phyloP scores from a whole-genome alignment of 2,329 filamentous ascomycete species.

The Penicillium sumatraense region DNA sequence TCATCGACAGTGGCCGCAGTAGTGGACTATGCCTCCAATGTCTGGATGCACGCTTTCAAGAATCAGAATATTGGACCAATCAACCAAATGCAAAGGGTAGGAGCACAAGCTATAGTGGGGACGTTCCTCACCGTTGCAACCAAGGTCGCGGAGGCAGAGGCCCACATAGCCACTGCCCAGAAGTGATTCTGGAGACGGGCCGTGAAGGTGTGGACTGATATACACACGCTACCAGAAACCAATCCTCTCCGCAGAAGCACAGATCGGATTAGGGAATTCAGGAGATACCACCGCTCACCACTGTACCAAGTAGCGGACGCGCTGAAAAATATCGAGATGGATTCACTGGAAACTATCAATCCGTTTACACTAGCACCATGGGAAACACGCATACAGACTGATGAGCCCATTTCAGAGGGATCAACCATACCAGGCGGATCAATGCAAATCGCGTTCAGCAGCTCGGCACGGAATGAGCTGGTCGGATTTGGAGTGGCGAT shows the following conservation, averaged over 20 bases:
- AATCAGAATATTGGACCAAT: conserved; percentile 21
- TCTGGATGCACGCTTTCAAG: conserved; percentile 27
- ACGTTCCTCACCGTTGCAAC: conserved; percentile 31
- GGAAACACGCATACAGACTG: not conserved
- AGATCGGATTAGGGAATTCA: not conserved
- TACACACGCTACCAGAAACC: not conserved
- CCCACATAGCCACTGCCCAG: conserved; percentile 15
- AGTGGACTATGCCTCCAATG: conserved; percentile 29
- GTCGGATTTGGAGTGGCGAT: conserved; percentile 28
- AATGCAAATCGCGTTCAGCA: conserved; percentile 24
- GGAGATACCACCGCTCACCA: not conserved
- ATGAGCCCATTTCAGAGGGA: not conserved
- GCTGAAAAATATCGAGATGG: not conserved
- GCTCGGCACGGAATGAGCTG: conserved; percentile 20
- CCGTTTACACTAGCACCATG: conserved; percentile 2
- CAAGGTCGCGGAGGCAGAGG: conserved; percentile 30
- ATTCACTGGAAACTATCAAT: not conserved
- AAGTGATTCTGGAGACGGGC: conserved; percentile 22
- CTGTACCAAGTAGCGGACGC: not conserved
- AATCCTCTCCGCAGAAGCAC: conserved; percentile 1
- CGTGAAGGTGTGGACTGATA: conserved; percentile 20
- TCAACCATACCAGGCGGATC: conserved; percentile 4
- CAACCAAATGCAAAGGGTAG: conserved; percentile 29
- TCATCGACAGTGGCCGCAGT: conserved; percentile 31
- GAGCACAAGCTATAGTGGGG: conserved; percentile 29